These are phyloP conservation scores for Lasiosphaeria miniovina DNA, from an alignment of 495 filamentous ascomycete genomes.

Conservation along the genomic window DNA sequence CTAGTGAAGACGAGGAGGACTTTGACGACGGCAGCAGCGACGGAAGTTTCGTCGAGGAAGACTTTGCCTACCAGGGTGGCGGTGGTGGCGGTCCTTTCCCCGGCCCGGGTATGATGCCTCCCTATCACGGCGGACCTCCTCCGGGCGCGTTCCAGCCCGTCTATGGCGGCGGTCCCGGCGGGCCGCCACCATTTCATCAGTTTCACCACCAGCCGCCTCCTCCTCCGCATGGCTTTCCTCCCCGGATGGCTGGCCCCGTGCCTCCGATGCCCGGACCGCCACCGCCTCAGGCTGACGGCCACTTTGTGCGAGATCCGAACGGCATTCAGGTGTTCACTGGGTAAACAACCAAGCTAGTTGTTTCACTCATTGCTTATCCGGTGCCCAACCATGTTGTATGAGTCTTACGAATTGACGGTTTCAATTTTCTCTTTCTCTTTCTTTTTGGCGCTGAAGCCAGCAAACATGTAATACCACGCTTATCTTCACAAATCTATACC, in stretches of 20 bases:
- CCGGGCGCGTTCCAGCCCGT: conserved; percentile 18
- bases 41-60: conserved; percentile 7
- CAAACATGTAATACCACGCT: not conserved
- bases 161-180: conserved; percentile 4
- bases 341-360: not conserved
- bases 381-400: not conserved
- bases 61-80: not conserved
- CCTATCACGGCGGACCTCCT: conserved; percentile 1
- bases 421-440: not conserved
- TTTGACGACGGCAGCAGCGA: conserved; percentile 13
- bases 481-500: not conserved
- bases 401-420: not conserved
- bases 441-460: not conserved
- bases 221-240: not conserved
- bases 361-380: no score
- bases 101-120: conserved; percentile 12
- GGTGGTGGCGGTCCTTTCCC: not conserved
- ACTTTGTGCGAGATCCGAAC: not conserved
- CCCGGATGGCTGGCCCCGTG: not conserved
- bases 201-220: conserved; percentile 10
- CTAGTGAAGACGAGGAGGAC: conserved; percentile 17
- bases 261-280: not conserved
- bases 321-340: not conserved
- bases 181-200: not conserved
- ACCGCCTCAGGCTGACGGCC: not conserved